A percentile compares a stretch with the other conserved stretches of the same genome.
These are phyloP conservation scores for Elsinoe perseae DNA, from an alignment of 2,329 filamentous ascomycete species.

Conservation along the genomic window DNA sequence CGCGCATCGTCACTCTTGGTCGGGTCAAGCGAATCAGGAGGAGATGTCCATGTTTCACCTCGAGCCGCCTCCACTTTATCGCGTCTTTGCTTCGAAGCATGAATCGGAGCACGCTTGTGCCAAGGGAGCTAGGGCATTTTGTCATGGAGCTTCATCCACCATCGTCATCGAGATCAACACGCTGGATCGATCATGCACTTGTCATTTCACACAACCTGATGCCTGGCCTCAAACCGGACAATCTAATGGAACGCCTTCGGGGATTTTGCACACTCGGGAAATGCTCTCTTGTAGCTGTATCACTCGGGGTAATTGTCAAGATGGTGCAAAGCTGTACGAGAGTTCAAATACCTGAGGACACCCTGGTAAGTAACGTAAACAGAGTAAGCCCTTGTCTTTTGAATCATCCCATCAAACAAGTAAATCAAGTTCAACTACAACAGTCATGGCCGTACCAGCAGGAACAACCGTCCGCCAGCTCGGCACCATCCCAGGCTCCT, in stretches of 20 bases:
- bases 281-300: not conserved
- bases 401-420: not conserved
- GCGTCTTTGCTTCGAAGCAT: not conserved
- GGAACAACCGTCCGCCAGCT: conserved; percentile 60
- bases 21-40: not conserved
- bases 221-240: not conserved
- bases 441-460: conserved; percentile 62
- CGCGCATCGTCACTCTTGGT: conserved; percentile 7
- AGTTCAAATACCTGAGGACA: conserved; percentile 6
- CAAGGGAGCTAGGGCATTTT: conserved; percentile 5
- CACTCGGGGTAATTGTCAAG: conserved; percentile 1
- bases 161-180: conserved; percentile 11
- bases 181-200: not conserved
- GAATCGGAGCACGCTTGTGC: not conserved
- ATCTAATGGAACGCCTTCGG: conserved; percentile 5
- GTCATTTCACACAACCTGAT: not conserved
- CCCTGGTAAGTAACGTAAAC: not conserved
- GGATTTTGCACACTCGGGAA: conserved; percentile 12
- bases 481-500: conserved; percentile 60
- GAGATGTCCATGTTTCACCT: not conserved
- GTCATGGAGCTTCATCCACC: no score
- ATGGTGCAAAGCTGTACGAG: not conserved
- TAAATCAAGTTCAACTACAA: not conserved
- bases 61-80: not conserved
- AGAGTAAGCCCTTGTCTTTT: not conserved